Evolutionary conservation across 768 basidiomycete genomes (phyloP).

Genomic region (Melanogaster broomeanus): DNA sequence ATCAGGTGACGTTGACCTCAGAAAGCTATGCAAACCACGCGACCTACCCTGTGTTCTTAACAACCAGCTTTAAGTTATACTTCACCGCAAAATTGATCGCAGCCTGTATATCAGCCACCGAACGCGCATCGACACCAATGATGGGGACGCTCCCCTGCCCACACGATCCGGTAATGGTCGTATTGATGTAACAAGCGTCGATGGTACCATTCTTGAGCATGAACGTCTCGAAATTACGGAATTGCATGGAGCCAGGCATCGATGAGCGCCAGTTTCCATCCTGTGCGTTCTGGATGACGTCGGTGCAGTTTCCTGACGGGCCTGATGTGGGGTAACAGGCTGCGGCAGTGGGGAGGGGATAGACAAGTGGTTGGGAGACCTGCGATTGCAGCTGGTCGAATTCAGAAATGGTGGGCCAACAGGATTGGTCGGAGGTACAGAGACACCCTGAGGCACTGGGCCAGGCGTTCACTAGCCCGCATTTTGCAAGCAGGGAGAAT

Average conservation of each 20-base stretch:
- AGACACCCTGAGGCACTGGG: too few species aligned
- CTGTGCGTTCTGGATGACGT: conserved; percentile 24
- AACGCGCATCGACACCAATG: conserved; percentile 20
- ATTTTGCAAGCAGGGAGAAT: background rate
- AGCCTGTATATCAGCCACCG: conserved; percentile 17
- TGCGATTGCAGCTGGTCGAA: conserved; percentile 36
- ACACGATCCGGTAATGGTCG: too few species aligned
- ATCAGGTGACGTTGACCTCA: too few species aligned
- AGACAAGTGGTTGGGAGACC: conserved; percentile 46
- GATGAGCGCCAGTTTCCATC: conserved; percentile 43
- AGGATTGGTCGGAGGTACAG: too few species aligned
- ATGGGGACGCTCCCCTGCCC: conserved; percentile 20
- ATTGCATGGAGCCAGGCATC: conserved; percentile 42
- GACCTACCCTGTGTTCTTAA: too few species aligned
- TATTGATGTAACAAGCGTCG: too few species aligned
- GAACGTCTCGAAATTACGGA: conserved; percentile 33
- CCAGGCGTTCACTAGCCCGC: background rate
- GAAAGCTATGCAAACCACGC: too few species aligned
- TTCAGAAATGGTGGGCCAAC: too few species aligned
- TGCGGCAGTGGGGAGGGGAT: conserved; percentile 41
- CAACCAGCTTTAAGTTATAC: too few species aligned
- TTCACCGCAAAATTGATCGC: conserved; percentile 27
- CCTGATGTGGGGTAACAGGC: too few species aligned
- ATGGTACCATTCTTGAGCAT: too few species aligned
- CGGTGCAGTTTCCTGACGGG: conserved; percentile 41